Percentiles rank a stretch among this genome's conserved stretches.
phyloP scores from a whole-genome alignment of 2,329 filamentous ascomycete species.

The Westerdykella sp. region DNA sequence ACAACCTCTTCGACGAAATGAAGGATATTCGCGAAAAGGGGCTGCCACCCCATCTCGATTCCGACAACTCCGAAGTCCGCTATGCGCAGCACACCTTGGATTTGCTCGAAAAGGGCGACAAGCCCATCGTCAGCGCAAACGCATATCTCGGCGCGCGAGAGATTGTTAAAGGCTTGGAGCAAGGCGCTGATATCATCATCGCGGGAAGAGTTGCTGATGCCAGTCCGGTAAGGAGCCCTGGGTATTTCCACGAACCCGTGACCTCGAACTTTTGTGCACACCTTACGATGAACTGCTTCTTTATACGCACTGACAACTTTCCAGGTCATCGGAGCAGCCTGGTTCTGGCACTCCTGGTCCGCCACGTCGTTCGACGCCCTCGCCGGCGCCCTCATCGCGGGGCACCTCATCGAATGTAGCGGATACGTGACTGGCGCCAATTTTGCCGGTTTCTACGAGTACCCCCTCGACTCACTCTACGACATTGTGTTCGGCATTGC shows the following conservation, averaged over 20 bases:
- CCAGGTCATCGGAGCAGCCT: conserved; percentile 50
- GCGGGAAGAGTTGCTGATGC: conserved; percentile 30
- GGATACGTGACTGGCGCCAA: conserved; percentile 52
- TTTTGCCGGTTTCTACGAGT: conserved; percentile 48
- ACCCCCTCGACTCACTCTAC: conserved; percentile 38
- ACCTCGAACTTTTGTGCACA: not conserved
- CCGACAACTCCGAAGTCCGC: conserved; percentile 33
- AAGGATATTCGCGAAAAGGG: conserved; percentile 28
- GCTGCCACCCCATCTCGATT: conserved; percentile 40
- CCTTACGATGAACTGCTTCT: not conserved
- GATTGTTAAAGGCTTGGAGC: conserved; percentile 25
- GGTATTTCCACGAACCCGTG: not conserved
- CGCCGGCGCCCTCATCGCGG: conserved; percentile 47
- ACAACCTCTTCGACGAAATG: conserved; percentile 39
- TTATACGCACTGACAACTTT: conserved; percentile 1
- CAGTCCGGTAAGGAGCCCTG: conserved; percentile 19
- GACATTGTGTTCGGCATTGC: conserved; percentile 47
- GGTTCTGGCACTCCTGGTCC: conserved; percentile 52
- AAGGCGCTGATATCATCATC: conserved; percentile 33
- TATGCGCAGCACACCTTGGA: conserved; percentile 35
- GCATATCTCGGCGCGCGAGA: conserved; percentile 48
- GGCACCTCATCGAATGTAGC: conserved; percentile 51
- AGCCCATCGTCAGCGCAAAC: conserved; percentile 43
- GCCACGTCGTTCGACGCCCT: conserved; percentile 45
- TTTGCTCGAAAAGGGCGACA: conserved; percentile 33